phyloP scores from a whole-genome alignment of 345 rosid species.

The Balakata baccata region DNA sequence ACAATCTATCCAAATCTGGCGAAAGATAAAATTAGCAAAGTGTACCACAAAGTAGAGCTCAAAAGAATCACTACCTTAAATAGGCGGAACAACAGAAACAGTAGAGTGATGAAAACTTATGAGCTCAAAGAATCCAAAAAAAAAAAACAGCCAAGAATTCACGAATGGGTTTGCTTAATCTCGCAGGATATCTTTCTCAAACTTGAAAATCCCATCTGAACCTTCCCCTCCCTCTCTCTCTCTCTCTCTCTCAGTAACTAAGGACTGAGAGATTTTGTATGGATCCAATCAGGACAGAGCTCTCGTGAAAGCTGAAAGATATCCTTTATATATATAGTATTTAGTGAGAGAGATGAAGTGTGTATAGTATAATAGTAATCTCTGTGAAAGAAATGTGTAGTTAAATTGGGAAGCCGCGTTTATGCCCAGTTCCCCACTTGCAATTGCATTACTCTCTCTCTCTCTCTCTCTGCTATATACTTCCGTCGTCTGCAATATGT shows the following conservation, averaged over 20 bases:
- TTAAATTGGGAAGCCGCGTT: too few relatives aligned
- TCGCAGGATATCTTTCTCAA: neutral
- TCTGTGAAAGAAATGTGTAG: too few relatives aligned
- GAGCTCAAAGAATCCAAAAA: constrained; percentile 11
- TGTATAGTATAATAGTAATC: too few relatives aligned
- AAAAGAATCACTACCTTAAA: constrained; percentile 32
- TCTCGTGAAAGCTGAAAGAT: constrained; percentile 32
- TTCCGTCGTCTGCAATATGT: too few relatives aligned
- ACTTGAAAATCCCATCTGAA: neutral
- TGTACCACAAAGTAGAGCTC: neutral
- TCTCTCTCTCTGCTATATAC: too few relatives aligned
- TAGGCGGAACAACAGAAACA: neutral
- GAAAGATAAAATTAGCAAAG: constrained; percentile 3
- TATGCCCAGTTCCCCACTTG: too few relatives aligned
- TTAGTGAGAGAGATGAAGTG: neutral
- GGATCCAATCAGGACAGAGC: constrained; percentile 55
- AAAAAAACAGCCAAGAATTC: constrained; percentile 27
- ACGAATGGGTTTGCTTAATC: neutral
- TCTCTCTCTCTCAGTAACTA: neutral
- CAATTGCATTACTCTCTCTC: too few relatives aligned
- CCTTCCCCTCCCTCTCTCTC: neutral
- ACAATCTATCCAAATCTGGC: constrained; percentile 29
- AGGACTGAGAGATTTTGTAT: constrained; percentile 33
- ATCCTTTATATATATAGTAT: constrained; percentile 3
- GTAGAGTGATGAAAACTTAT: neutral